Evolutionary conservation across 2,329 filamentous ascomycete species (phyloP).

Genomic region (Cladosporium sphaerospermum): DNA sequence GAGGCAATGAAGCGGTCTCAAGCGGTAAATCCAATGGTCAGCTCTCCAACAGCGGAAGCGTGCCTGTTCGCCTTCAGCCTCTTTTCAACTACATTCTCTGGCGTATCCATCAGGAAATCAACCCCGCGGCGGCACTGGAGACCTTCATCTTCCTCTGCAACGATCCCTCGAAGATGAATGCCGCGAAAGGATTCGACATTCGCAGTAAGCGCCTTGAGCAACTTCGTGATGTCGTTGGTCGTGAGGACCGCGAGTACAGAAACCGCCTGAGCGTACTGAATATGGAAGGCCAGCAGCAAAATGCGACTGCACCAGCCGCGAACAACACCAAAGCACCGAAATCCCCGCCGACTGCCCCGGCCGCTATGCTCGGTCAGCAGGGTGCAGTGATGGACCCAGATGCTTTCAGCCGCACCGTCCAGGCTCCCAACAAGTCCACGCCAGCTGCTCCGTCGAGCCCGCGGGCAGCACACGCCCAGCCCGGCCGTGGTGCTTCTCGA

Average conservation of each 20-base stretch:
- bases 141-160: constrained; percentile 49
- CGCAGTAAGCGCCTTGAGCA: constrained; percentile 45
- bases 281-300: constrained; percentile 17
- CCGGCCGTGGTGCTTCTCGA: constrained; percentile 16
- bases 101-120: constrained; percentile 45
- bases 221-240: constrained; percentile 42
- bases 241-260: constrained; percentile 44
- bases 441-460: constrained; percentile 8
- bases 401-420: constrained; percentile 30
- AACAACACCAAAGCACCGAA: constrained; percentile 14
- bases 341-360: constrained; percentile 26
- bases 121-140: constrained; percentile 42
- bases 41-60: constrained; percentile 14
- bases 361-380: constrained; percentile 26
- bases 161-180: constrained; percentile 39
- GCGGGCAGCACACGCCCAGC: constrained; percentile 11
- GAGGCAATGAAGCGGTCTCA: constrained; percentile 17
- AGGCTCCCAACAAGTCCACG: constrained; percentile 17
- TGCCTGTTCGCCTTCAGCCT: constrained; percentile 39
- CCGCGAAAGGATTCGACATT: constrained; percentile 46
- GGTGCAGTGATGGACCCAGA: constrained; percentile 41
- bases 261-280: constrained; percentile 28
- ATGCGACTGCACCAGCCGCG: background rate
- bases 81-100: constrained; percentile 48
- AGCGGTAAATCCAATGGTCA: constrained; percentile 1